These are phyloP conservation scores for Ulota crispa DNA, from an alignment of 225 moss, liverwort and hornwort species.

Conservation along the genomic window DNA sequence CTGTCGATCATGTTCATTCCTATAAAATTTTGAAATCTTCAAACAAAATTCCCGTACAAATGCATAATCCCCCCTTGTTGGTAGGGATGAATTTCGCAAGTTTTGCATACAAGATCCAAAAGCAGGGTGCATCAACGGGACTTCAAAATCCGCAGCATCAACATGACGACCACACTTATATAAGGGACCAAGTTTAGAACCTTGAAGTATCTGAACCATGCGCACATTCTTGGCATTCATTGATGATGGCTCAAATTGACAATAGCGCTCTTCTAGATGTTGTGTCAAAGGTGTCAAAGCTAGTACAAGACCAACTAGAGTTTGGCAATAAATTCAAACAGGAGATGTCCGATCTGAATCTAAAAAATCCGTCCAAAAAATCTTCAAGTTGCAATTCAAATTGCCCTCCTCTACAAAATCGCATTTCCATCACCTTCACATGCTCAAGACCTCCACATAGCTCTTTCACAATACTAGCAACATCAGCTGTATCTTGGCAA, in stretches of 20 bases:
- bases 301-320: neutral
- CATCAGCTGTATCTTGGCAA: neutral
- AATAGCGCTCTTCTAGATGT: neutral
- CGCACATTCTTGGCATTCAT: neutral
- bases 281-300: neutral
- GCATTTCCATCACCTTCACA: neutral
- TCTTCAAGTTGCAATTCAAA: no score
- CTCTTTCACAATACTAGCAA: neutral
- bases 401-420: neutral
- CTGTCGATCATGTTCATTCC: neutral
- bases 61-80: neutral
- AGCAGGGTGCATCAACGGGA: neutral
- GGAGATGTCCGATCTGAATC: no score
- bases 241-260: neutral
- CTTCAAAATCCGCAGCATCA: neutral
- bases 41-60: neutral
- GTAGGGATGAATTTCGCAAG: neutral
- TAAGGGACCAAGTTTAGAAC: neutral
- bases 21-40: neutral
- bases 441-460: neutral
- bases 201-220: neutral
- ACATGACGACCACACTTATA: neutral
- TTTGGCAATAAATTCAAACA: no score
- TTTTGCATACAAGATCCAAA: neutral
- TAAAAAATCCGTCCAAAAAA: no score